These are phyloP conservation scores for Ophiocordyceps australis DNA, from an alignment of 2,329 filamentous ascomycete genomes.

Conservation along the genomic window DNA sequence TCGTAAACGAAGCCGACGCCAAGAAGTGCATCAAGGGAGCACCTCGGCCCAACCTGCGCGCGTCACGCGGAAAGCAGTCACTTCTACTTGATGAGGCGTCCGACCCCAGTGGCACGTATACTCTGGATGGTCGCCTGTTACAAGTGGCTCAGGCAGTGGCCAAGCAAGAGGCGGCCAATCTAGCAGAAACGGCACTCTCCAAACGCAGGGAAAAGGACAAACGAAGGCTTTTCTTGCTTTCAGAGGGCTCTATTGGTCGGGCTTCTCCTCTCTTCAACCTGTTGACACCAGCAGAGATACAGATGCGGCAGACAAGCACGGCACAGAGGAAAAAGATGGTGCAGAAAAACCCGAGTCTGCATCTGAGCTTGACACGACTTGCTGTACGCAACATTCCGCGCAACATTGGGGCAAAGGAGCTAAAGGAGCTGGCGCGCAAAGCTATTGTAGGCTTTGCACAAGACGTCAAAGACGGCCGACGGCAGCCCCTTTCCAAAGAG, in stretches of 20 bases:
- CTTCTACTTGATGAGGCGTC: slow-evolving; percentile 73
- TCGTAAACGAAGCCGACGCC: slow-evolving; percentile 60
- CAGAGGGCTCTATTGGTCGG: slow-evolving; percentile 67
- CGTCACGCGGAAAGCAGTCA: slow-evolving; percentile 48
- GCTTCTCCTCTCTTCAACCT: slow-evolving; percentile 61
- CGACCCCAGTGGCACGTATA: slow-evolving; percentile 74
- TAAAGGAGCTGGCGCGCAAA: slow-evolving; percentile 80
- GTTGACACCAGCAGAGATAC: slow-evolving; percentile 62
- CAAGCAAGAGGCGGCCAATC: slow-evolving; percentile 58
- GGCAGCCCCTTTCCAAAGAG: slow-evolving; percentile 72
- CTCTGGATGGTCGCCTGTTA: slow-evolving; percentile 73
- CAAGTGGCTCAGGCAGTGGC: slow-evolving; percentile 73
- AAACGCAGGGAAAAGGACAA: slow-evolving; percentile 65
- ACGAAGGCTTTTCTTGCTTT: slow-evolving; percentile 70
- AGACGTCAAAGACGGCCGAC: slow-evolving; percentile 64
- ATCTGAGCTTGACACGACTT: slow-evolving; percentile 76
- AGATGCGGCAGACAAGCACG: slow-evolving; percentile 73
- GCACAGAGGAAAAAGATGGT: slow-evolving; percentile 82
- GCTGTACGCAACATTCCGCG: slow-evolving; percentile 84
- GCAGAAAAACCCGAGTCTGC: slow-evolving; percentile 75
- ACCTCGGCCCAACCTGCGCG: slow-evolving; percentile 35
- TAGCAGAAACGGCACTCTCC: slow-evolving; percentile 51
- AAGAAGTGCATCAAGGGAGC: slow-evolving; percentile 58
- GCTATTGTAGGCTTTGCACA: slow-evolving; percentile 89
- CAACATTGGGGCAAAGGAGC: slow-evolving; percentile 63